Base-by-base conservation (phyloP, 2,329 filamentous ascomycete genomes). In the Trichoderma lentiforme region DNA sequence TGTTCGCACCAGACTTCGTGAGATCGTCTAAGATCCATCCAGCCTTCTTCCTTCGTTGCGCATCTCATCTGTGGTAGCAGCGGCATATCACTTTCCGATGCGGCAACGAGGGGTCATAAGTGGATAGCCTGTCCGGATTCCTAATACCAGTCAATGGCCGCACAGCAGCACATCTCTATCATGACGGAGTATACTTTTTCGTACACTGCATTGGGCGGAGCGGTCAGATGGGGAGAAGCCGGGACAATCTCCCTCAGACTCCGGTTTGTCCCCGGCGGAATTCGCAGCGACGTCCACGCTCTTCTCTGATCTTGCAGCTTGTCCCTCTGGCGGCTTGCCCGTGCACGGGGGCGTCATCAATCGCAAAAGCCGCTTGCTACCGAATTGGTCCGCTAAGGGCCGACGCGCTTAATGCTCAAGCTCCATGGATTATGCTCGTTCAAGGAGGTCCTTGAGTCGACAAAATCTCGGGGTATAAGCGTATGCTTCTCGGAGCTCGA, bases 11-110 rank as follows among this genome's bases (percentile, higher is more conserved):
- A 51, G 56, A 51, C 56, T 47, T 69, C 36, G 39, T 34, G 36
- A 69, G 66, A 69, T 69, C 66, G 36, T 36, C 39, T 14, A n/a
- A 69, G 66, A 69, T 69, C 66, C 36, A 51, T 36, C 56, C 56
- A 53, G 57, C 57, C 56, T 39, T 57, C 36, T 69, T 61, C 57
- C 66, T 61, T 61, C 39, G 28, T 34, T 61, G 36, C 57, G 66
- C 21, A 61, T 61, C 39, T 53, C 66, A 69, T 60, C 57, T 69
- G 56, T 51, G 57, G 66, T 51, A 61, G 56, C 64, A 57, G 51
- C 64, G 47, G 47, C 36, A 68, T 68, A 58, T 47, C 53, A 34
- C 47, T 15, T 43, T 60, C 34, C 14, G 56, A 60, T 58, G 53
- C 36, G 64, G 53, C 53, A 21, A 39, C 64, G 34, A 67, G 51